Evolutionary conservation across 495 filamentous ascomycete genomes (phyloP), one percentile per base, ranked within the genome.

Genomic region (Penicillium egyptiacum): DNA sequence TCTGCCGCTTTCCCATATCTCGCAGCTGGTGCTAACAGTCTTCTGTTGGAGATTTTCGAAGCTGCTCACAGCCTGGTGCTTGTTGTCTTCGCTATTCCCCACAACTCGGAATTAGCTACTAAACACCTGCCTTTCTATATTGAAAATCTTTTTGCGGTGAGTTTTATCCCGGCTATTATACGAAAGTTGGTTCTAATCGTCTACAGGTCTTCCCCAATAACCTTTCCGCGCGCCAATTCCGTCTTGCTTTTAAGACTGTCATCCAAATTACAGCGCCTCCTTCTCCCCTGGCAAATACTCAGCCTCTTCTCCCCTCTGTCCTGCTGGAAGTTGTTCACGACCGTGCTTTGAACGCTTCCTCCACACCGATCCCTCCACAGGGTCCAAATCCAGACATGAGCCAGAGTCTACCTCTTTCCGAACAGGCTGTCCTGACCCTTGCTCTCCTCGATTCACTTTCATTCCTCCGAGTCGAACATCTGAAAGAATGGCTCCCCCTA

Each of bases 191-290:
- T 55, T 49, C 56, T 73, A 40, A 73, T 40, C 1, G 7, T 2
- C 5, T 42, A 53, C 39, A 81, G 67, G 81, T 89, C 9, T 98
- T 97, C 72, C 95, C 94, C 3, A 62, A 78, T 6, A 88, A 89
- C 58, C 84, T 98, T 16, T 93, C 91, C 2, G 82, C 87, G 4
- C 83, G 91, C 7, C 94, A 98, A 75, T 98, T 98, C 75, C 85
- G 93, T 37, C 81, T 98, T 16, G 94, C 93, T 22, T 92, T 96
- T 81, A 91, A 89, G 68, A 93, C 91, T 8, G 76, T 98, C 50
- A 83, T 97, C 62, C 86, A 87, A 62, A 86, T 97, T 50, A 83
- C 90, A n/a, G 85, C 88, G 3, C 91, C 92, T 20, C 92, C 94
- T 1, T 89, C 85, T 31, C 82, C 81, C 16, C 75, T 96, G 33